Base-by-base conservation (phyloP, 495 filamentous ascomycete genomes). In the Aspergillus hancockii region DNA sequence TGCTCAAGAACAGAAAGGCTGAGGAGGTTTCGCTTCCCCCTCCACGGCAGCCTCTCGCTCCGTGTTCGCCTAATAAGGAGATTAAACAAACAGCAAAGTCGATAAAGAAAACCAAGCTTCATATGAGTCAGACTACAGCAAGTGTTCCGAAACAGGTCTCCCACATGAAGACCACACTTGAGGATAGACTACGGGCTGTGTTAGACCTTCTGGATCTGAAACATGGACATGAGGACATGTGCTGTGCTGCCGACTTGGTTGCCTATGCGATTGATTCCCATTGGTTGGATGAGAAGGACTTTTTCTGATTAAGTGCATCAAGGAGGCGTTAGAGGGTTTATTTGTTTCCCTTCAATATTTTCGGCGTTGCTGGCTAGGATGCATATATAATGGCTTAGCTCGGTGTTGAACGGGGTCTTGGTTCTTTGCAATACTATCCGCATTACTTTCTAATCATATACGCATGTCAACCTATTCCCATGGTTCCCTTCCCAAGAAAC, bases 191-290 rank as follows among this genome's bases (percentile, higher is more conserved):
- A 22, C 54, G 63, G 5, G 19, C 57, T 5, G 67, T 80, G 8
- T 61, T 77, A 16, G 65, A 64, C 14, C 72, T 79, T 31, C 56
- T 80, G 14, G 75, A 79, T 57, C 57, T 79, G 0, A 73, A 77
- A 49, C 53, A 74, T 30, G 71, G 76, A 4, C 69, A 73, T 45
- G 71, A 78, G 32, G 77, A 80, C 38, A 80, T 80, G 74, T 79
- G 76, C 45, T 80, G 76, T 63, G 75, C 77, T 4, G 76, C 75
- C n/a, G 76, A 79, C 65, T 53, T 80, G 22, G 73, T 80, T 13
- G 75, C 77, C 9, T 80, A 76, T 54, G 77, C 76, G 13, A 77
- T 80, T 64, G 76, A 79, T 51, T 72, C 71, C 28, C 68, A 74
- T 45, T 80, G 77, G 77, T 56, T 80, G 57, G 67, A 63, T 14